Percentiles rank a stretch among this genome's conserved stretches.
Evolutionary conservation across 1,284 basidiomycete species (phyloP).

Genomic region (Malassezia psittaci): DNA sequence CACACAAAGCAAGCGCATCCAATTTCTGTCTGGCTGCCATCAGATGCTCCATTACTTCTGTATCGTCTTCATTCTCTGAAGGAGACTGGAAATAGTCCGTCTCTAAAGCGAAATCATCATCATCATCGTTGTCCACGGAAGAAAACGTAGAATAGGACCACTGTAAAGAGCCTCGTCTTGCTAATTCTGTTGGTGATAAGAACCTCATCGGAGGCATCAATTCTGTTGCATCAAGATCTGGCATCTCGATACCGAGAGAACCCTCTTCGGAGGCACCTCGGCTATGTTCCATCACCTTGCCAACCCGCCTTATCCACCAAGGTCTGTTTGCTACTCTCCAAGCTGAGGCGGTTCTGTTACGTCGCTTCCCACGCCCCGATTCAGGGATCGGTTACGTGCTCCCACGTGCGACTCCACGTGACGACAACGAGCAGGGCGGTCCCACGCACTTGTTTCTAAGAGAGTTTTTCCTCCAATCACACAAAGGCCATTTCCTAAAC

Average conservation of each 20-base stretch:
- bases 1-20: not conserved
- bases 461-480: not conserved
- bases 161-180: not conserved
- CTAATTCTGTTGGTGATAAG: not conserved
- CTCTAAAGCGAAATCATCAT: not conserved
- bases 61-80: constrained; percentile 5
- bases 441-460: not conserved
- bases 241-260: not conserved
- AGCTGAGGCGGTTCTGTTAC: too few relatives aligned
- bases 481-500: not conserved
- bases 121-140: not conserved
- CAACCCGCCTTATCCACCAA: too few relatives aligned
- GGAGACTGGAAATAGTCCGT: not conserved
- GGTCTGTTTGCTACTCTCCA: too few relatives aligned
- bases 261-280: not conserved
- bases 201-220: not conserved
- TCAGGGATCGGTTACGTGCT: not conserved
- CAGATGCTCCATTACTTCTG: constrained; percentile 11
- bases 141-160: not conserved
- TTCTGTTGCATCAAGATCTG: not conserved
- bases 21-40: constrained; percentile 9
- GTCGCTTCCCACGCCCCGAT: too few relatives aligned
- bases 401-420: not conserved
- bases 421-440: not conserved
- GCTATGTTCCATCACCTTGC: too few relatives aligned